Base-by-base conservation (phyloP, 1,284 basidiomycete genomes). In the Boletus mariae region DNA sequence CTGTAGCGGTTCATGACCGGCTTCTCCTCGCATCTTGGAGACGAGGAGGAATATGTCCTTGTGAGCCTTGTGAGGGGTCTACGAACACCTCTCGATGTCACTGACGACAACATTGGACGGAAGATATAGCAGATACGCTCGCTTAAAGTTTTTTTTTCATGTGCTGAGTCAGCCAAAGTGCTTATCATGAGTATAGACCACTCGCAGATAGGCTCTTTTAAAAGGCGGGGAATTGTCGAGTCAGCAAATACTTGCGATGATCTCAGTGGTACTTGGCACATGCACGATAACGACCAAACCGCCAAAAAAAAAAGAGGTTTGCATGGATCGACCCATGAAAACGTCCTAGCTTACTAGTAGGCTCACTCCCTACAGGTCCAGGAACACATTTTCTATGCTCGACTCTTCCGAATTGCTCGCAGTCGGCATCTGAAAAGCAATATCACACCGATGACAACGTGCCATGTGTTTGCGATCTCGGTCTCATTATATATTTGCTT, bases 1-100 rank as follows among this genome's bases (percentile, higher is more conserved):
- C 90, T 93, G 76, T 93, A 87, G 52, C 90, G 80, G 72, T 98
- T 98, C 77, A 95, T 76, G 59, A 87, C 60, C 11, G 76, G 75
- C 38, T 76, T 77, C 42, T 80, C 78, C 15, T 71, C 66, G 34
- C 73, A 74, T 71, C 57, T 66, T 56, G 75, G 49, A 15, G 72
- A 59, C 9, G 76, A 72, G 15, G 72, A 75, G 28, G 68, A 60
- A 59, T 80, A 75, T 4, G 73, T 51, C 55, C 81, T 75, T 8
- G 71, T 54, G 31, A 63, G 60, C 35, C 52, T 61, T 34, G 49
- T 26, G 45, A 66, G 53, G 44, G 63, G 54, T 37, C 50, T 51
- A 40, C 55, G 52, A 42, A 47, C 51, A 9, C 58, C 47, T 48
- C 49, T 67, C 26, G 61, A 59, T 23, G 53, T 47, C 11, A 54